phyloP scores from a whole-genome alignment of 352 stramenopile species.

The Peronospora destructor region DNA sequence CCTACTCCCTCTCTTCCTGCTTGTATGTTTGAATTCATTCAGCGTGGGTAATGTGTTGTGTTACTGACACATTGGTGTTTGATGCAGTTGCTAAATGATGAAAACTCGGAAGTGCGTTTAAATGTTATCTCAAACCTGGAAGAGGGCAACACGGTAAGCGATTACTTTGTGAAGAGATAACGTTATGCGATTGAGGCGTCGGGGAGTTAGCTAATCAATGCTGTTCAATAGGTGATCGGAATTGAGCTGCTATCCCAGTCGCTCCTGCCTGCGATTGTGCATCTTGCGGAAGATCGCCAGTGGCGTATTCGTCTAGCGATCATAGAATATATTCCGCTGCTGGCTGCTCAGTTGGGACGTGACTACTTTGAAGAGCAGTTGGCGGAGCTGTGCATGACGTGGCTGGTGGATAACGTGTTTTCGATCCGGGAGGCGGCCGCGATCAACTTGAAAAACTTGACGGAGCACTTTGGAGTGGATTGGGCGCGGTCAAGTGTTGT shows the following conservation, averaged over 20 bases:
- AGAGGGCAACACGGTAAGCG: constrained; percentile 88
- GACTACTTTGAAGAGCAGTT: constrained; percentile 96
- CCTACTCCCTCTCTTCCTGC: constrained; percentile 92
- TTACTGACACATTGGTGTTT: constrained; percentile 8
- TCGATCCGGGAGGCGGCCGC: constrained; percentile 95
- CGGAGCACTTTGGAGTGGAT: constrained; percentile 91
- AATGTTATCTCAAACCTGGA: constrained; percentile 98
- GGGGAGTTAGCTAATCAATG: constrained; percentile 3
- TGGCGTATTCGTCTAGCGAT: constrained; percentile 97
- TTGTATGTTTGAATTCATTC: constrained; percentile 38
- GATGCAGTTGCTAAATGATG: constrained; percentile 90
- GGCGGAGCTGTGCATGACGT: constrained; percentile 92
- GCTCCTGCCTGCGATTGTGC: constrained; percentile 95
- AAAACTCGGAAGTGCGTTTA: constrained; percentile 94
- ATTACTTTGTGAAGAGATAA: not conserved
- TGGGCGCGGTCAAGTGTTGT: constrained; percentile 93
- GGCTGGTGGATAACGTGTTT: constrained; percentile 95
- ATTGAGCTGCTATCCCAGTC: constrained; percentile 95
- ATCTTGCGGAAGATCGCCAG: constrained; percentile 97
- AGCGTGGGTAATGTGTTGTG: not conserved
- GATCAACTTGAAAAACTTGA: constrained; percentile 92
- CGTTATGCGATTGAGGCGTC: not conserved
- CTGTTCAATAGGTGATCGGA: constrained; percentile 86
- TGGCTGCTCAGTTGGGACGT: constrained; percentile 92
- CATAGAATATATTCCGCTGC: constrained; percentile 96